phyloP scores from a whole-genome alignment of 2,329 filamentous ascomycete species.

The Coniochaeta sp. region DNA sequence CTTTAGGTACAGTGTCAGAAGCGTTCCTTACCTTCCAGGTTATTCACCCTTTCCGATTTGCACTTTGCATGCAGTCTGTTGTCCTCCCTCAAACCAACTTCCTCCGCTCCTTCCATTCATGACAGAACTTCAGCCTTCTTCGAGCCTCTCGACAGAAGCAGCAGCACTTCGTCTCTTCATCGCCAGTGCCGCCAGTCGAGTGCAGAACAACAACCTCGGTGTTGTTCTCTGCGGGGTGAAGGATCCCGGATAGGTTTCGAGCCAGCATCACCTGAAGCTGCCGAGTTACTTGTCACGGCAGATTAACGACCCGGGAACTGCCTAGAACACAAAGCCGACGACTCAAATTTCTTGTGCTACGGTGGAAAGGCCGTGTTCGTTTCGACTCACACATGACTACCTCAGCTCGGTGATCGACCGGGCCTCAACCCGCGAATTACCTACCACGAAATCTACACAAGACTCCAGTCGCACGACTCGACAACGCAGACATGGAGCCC shows the following conservation, averaged over 20 bases:
- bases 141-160: not conserved
- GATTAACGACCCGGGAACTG: not conserved
- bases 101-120: not conserved
- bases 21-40: not conserved
- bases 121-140: not conserved
- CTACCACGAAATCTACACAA: not conserved
- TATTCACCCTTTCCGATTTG: not conserved
- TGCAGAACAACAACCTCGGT: not conserved
- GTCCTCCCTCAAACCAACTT: not conserved
- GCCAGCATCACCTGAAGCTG: not conserved
- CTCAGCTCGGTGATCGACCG: not conserved
- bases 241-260: not conserved
- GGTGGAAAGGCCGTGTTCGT: not conserved
- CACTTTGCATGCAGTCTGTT: too few species aligned
- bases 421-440: not conserved
- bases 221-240: not conserved
- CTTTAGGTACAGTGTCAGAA: not conserved
- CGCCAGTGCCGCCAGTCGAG: not conserved
- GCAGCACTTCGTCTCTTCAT: not conserved
- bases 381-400: not conserved
- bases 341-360: not conserved
- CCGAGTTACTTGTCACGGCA: too few species aligned
- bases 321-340: too few species aligned
- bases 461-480: too few species aligned
- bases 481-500: conserved; percentile 53